These are phyloP conservation scores for Nakazawaea sp. DNA, from an alignment of 805 yeast genomes.

Conservation along the genomic window DNA sequence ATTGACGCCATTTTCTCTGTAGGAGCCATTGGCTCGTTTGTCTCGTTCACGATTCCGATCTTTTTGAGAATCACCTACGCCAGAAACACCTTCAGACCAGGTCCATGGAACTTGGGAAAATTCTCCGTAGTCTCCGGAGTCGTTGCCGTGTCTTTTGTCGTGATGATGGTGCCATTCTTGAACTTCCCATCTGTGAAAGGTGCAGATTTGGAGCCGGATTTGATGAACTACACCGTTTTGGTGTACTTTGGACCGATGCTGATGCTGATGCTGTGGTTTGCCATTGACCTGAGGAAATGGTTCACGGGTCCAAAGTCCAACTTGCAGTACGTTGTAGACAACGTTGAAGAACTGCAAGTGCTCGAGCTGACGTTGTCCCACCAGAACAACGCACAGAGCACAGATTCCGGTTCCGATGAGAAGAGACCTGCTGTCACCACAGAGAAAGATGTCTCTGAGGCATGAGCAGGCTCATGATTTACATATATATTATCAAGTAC, in stretches of 20 bases:
- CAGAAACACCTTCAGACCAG: slow-evolving; percentile 44
- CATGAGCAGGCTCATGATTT: too few species aligned
- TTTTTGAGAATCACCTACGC: slow-evolving; percentile 51
- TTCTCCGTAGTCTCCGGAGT: slow-evolving; percentile 42
- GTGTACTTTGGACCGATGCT: slow-evolving; percentile 57
- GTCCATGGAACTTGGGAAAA: slow-evolving; percentile 62
- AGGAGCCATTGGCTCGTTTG: slow-evolving; percentile 63
- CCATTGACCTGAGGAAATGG: slow-evolving; percentile 49
- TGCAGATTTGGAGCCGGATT: slow-evolving; percentile 24
- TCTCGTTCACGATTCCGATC: slow-evolving; percentile 63
- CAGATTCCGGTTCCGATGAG: neutral
- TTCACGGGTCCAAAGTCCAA: slow-evolving; percentile 57
- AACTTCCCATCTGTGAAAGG: slow-evolving; percentile 49
- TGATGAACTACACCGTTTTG: slow-evolving; percentile 60
- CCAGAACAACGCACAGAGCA: neutral
- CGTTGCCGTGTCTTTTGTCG: slow-evolving; percentile 41
- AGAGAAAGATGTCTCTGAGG: neutral
- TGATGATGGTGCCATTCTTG: slow-evolving; percentile 52
- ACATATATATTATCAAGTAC: too few species aligned
- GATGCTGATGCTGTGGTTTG: slow-evolving; percentile 41
- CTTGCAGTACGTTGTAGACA: slow-evolving; percentile 27
- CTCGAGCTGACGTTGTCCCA: slow-evolving; percentile 7
- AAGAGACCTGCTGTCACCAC: neutral
- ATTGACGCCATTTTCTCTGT: slow-evolving; percentile 68
- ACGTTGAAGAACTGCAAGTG: slow-evolving; percentile 14